A percentile compares a stretch with the other conserved stretches of the same genome.
phyloP scores from a whole-genome alignment of 768 basidiomycete genomes.

The Boletus rubroflammeus region DNA sequence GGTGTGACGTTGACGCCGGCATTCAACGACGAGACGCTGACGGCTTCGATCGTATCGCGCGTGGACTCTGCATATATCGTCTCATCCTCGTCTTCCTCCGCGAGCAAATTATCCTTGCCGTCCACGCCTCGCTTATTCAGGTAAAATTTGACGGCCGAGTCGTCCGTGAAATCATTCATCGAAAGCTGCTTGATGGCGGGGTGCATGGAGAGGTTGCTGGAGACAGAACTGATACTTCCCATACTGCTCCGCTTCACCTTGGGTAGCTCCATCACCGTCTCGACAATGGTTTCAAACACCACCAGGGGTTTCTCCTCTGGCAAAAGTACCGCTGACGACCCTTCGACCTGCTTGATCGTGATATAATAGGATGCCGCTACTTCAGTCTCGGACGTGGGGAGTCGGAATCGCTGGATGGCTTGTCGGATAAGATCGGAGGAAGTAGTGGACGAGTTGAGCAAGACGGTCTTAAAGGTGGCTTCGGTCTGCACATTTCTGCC shows the following conservation, averaged over 20 bases:
- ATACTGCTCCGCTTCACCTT: conserved; percentile 92
- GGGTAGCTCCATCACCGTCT: conserved; percentile 74
- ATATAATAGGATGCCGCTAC: conserved; percentile 72
- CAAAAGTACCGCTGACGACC: conserved; percentile 70
- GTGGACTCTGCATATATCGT: conserved; percentile 37
- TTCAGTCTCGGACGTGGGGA: conserved; percentile 56
- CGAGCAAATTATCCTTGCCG: conserved; percentile 43
- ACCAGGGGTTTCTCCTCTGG: conserved; percentile 78
- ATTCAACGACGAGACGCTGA: conserved; percentile 17
- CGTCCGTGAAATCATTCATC: conserved; percentile 98
- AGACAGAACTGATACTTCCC: conserved; percentile 90
- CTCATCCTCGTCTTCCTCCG: conserved; percentile 43
- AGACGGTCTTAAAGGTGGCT: conserved; percentile 96
- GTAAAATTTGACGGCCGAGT: conserved; percentile 96
- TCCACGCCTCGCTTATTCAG: conserved; percentile 61
- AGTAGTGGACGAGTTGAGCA: conserved; percentile 84
- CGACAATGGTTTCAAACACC: conserved; percentile 83
- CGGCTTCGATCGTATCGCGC: conserved; percentile 29
- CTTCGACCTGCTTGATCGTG: conserved; percentile 91
- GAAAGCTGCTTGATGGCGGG: conserved; percentile 91
- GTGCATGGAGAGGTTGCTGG: conserved; percentile 89
- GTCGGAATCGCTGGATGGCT: conserved; percentile 90
- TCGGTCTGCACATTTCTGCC: conserved; percentile 88
- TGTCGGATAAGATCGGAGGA: conserved; percentile 83
- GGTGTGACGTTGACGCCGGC: conserved; percentile 47